Evolutionary conservation across 495 filamentous ascomycete genomes (phyloP), one percentile per base, ranked within the genome.

Genomic region (Aspergillus sparsus): DNA sequence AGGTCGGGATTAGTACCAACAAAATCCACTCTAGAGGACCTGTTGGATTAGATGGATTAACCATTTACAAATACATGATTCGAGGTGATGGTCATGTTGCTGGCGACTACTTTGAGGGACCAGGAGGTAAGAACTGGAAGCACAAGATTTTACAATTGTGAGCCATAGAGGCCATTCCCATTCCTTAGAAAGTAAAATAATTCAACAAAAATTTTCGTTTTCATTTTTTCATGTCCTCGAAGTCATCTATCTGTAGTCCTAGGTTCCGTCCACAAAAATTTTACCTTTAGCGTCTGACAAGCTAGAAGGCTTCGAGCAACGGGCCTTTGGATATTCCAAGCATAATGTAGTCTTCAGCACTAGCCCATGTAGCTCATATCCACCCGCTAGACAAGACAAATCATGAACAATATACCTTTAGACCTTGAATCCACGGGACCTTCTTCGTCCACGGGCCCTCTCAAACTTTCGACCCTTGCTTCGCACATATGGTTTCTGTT

Each of bases 381-480:
- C 8, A n/a, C 33, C 61, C 50, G 56, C 21, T 51, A 37, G 37
- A 21, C 42, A 39, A 34, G 45, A 55, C 18, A 50, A 31, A 58
- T 59, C 12, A 41, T 45, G 47, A 53, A 6, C 27, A 60, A 59
- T 49, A 61, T 49, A 50, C 62, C 58, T 50, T 74, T 93, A 98
- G 74, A 98, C 94, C 90, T 98, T 98, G 90, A 98, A 98, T 83
- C 95, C 94, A 64, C 87, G 82, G 66, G 92, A 97, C 76, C 91
- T 83, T 83, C 94, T 93, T 77, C 94, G 91, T 73, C 94, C 94
- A 92, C 94, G 93, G 73, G 93, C 94, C 56, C 85, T 83, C 87
- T 98, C 94, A 82, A 98, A 98, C 84, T 98, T 98, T 77, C 95
- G 89, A 69, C 95, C 95, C 87, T 98, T 98, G 84, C 90, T 94